Percentiles rank a stretch among this genome's conserved stretches.
Conservation (phyloP, 2,329 filamentous ascomycete species). For the Scytalidium lignicola region DNA sequence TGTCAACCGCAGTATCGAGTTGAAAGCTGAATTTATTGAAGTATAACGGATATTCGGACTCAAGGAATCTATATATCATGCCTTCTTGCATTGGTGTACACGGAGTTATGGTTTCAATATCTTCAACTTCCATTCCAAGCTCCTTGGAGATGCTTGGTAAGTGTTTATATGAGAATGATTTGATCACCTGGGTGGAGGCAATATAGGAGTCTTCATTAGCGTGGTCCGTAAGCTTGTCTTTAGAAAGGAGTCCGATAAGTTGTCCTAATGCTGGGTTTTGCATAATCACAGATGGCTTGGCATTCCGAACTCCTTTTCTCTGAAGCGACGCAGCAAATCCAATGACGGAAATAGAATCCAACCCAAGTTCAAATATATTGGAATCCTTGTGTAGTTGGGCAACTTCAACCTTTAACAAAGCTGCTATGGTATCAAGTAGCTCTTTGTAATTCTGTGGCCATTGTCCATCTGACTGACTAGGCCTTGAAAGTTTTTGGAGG, state of each 20-base stretch:
- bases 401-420: conserved; percentile 30
- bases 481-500: conserved; percentile 51
- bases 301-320: conserved; percentile 52
- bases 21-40: conserved; percentile 69
- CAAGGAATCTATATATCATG: conserved; percentile 68
- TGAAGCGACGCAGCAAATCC: conserved; percentile 62
- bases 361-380: conserved; percentile 78
- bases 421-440: conserved; percentile 49
- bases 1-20: conserved; percentile 41
- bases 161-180: conserved; percentile 32
- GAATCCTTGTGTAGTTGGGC: conserved; percentile 43
- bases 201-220: conserved; percentile 17
- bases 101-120: conserved; percentile 70
- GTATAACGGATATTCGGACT: conserved; percentile 56
- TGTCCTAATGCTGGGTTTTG: conserved; percentile 49
- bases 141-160: conserved; percentile 32
- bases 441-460: conserved; percentile 35
- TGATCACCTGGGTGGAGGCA: conserved; percentile 33
- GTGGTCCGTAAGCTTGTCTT: conserved; percentile 1
- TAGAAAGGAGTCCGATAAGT: conserved; percentile 31
- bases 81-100: conserved; percentile 85
- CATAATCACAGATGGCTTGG: conserved; percentile 63
- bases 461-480: conserved; percentile 22
- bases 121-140: conserved; percentile 43
- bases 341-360: conserved; percentile 84